Evolutionary conservation across 129 eudicot species (phyloP), one percentile per base, ranked within the genome.

Genomic region (Flaveria ramosissima): DNA sequence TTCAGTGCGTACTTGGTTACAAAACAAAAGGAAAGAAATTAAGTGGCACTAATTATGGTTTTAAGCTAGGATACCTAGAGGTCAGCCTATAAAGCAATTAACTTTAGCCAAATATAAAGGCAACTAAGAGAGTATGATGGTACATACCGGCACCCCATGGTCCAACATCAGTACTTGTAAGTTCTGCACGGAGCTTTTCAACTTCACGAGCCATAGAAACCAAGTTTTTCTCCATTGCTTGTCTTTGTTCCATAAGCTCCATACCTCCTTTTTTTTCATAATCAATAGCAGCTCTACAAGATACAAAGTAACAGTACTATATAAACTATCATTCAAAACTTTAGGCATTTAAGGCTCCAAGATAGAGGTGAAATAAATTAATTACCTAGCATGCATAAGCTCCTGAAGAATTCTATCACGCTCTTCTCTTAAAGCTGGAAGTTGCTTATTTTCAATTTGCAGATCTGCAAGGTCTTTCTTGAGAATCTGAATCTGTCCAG

Each of bases 161-260:
- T 85, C 96, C 83, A 70, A 74, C 88, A 83, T 87, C 87, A 74
- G 87, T 74, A 83, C 26, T 88, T 63, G 89, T 46, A 77, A 85
- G 90, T 78, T 90, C 98, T 17, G 94, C 86, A 17, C 96, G 92
- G 14, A 92, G 92, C 85, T 89, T 92, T 80, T 92, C 98, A 62
- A 90, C 89, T 82, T 92, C 98, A 3, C 96, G 94, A 45, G 96
- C 91, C 96, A 89, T 87, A 20, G 89, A 85, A 61, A 86, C 75
- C 92, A 92, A 72, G 72, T 88, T 90, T 83, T 88, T 90, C 88
- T 93, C 92, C 96, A 88, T 88, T 75, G 89, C 84, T 73, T 88
- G 90, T 71, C 87, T 85, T 81, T 93, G 98, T 74, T 88, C 95
- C 92, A 90, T 72, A 80, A 93, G 84, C 82, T 86, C 98, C 45